Evolutionary conservation across 352 stramenopile species (phyloP).

Genomic region (Peronospora farinosa): DNA sequence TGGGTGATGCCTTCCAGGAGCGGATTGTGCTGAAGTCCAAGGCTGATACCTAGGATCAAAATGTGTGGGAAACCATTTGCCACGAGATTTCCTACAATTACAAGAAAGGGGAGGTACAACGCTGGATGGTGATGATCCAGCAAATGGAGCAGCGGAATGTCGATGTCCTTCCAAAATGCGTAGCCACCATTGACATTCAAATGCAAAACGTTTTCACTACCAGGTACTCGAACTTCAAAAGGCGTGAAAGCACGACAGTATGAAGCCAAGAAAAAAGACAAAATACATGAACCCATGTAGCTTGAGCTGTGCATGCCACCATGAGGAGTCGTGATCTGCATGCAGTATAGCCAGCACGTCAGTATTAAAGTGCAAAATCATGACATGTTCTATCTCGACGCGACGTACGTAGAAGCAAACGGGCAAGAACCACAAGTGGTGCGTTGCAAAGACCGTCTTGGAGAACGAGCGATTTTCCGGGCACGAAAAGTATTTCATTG

Average conservation of each 20-base stretch:
- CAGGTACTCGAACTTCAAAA: conserved; percentile 56
- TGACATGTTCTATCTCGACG: background rate
- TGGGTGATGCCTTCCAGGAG: conserved; percentile 40
- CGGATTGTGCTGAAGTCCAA: conserved; percentile 48
- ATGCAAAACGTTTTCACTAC: conserved; percentile 66
- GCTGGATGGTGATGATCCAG: conserved; percentile 62
- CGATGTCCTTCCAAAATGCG: conserved; percentile 79
- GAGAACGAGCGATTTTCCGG: conserved; percentile 73
- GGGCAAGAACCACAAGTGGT: conserved; percentile 80
- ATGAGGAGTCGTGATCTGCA: conserved; percentile 54
- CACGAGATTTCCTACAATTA: conserved; percentile 55
- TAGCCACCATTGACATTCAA: conserved; percentile 80
- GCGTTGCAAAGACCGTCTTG: conserved; percentile 76
- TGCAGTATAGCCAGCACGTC: background rate
- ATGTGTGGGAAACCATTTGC: conserved; percentile 69
- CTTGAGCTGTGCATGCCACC: conserved; percentile 71
- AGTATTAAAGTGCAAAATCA: background rate
- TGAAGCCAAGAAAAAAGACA: conserved; percentile 56
- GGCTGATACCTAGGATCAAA: conserved; percentile 49
- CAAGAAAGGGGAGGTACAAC: conserved; percentile 69
- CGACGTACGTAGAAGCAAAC: conserved; percentile 65
- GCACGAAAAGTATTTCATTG: conserved; percentile 87
- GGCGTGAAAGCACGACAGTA: conserved; percentile 57
- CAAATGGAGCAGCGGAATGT: conserved; percentile 63
- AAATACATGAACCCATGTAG: conserved; percentile 44